phyloP scores from a whole-genome alignment of 805 yeast genomes.

The Saccharomycopsis schoenii region DNA sequence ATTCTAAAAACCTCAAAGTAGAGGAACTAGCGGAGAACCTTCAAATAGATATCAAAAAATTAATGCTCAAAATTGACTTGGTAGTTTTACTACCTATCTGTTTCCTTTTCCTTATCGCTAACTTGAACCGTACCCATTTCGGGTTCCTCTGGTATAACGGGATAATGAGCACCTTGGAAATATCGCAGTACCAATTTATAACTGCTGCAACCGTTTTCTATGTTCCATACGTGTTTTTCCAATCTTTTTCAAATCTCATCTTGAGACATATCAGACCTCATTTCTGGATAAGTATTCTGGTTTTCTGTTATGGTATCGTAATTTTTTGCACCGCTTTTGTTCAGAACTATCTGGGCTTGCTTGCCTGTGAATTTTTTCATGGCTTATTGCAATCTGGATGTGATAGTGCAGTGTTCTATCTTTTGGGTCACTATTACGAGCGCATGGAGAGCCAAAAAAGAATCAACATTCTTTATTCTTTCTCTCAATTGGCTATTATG shows the following conservation, averaged over 20 bases:
- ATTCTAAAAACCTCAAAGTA: constrained; percentile 16
- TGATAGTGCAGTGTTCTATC: constrained; percentile 37
- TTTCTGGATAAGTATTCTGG: constrained; percentile 31
- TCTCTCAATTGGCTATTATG: constrained; percentile 2
- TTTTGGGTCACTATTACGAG: constrained; percentile 34
- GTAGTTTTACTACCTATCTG: constrained; percentile 64
- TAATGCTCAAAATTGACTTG: constrained; percentile 55
- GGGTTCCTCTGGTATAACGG: constrained; percentile 65
- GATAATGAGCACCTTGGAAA: constrained; percentile 39
- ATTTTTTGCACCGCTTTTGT: constrained; percentile 37
- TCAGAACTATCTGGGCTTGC: constrained; percentile 29
- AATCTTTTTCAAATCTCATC: constrained; percentile 28
- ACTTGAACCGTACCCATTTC: constrained; percentile 65
- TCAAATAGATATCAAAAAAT: constrained; percentile 39
- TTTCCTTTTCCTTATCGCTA: constrained; percentile 55
- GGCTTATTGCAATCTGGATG: constrained; percentile 37
- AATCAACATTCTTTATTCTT: constrained; percentile 25
- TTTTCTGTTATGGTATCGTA: constrained; percentile 32
- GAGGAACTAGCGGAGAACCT: constrained; percentile 29
- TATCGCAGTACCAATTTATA: constrained; percentile 50
- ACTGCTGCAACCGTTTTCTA: constrained; percentile 24
- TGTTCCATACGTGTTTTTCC: constrained; percentile 14
- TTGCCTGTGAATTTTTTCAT: constrained; percentile 33
- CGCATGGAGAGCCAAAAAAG: constrained; percentile 33
- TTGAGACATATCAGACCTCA: constrained; percentile 33